These are phyloP conservation scores for Sugiyamaella floridensis DNA, from an alignment of 805 yeast genomes.

Conservation along the genomic window DNA sequence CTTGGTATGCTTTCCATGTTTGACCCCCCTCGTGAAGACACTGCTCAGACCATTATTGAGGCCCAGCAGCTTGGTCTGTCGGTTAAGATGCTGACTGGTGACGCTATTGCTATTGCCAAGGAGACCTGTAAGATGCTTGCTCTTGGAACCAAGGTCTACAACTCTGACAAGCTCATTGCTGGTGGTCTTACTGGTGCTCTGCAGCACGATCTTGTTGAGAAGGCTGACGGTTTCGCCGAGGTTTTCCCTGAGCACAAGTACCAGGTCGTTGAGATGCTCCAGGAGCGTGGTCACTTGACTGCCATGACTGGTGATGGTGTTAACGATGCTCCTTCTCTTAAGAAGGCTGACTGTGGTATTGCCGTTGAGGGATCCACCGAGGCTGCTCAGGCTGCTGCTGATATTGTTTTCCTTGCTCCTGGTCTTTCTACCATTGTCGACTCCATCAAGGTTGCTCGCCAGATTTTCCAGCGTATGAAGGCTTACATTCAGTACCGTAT, in stretches of 20 bases:
- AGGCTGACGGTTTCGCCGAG: conserved; percentile 98
- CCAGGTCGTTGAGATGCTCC: conserved; percentile 91
- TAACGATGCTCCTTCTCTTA: conserved; percentile 94
- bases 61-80: conserved; percentile 89
- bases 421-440: conserved; percentile 93
- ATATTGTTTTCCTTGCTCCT: conserved; percentile 90
- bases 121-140: conserved; percentile 98
- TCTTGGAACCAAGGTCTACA: conserved; percentile 91
- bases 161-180: conserved; percentile 93
- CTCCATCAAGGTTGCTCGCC: conserved; percentile 90
- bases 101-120: conserved; percentile 98
- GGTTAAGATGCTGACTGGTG: conserved; percentile 98
- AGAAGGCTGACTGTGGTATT: conserved; percentile 94
- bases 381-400: conserved; percentile 96
- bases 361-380: conserved; percentile 98
- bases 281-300: conserved; percentile 92
- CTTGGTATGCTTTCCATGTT: conserved; percentile 97
- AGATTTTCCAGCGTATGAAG: conserved; percentile 99
- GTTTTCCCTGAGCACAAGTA: conserved; percentile 98
- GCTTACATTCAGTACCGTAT: conserved; percentile 96
- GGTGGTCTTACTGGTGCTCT: conserved; percentile 97
- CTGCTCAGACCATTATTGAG: conserved; percentile 91
- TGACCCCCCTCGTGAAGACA: conserved; percentile 99
- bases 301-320: conserved; percentile 99
- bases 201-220: conserved; percentile 94